A percentile compares a stretch with the other conserved stretches of the same genome.
Conservation (phyloP, 2,329 filamentous ascomycete species). For the Nigrospora sphaerica region DNA sequence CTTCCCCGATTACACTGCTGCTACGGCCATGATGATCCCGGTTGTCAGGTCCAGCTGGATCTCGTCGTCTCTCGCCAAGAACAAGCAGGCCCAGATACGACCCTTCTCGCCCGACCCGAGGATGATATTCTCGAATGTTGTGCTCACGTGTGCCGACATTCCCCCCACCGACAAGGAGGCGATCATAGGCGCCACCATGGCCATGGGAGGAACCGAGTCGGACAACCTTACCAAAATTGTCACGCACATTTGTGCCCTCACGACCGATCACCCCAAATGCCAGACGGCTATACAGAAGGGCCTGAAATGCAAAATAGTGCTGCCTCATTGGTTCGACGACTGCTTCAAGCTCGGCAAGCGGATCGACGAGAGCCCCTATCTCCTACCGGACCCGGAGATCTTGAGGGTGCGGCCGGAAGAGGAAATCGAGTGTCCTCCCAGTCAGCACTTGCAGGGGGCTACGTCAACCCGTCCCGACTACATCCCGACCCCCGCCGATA, state of each 20-base stretch:
- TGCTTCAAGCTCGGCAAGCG: conserved; percentile 88
- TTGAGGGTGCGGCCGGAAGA: conserved; percentile 53
- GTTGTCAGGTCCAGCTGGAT: conserved; percentile 83
- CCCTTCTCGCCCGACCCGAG: conserved; percentile 86
- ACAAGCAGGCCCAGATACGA: conserved; percentile 68
- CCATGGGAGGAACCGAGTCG: conserved; percentile 79
- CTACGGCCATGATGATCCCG: conserved; percentile 70
- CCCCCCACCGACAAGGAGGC: conserved; percentile 84
- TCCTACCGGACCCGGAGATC: conserved; percentile 79
- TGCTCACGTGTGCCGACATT: conserved; percentile 76
- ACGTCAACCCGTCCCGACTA: conserved; percentile 41
- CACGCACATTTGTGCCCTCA: conserved; percentile 84
- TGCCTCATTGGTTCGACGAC: conserved; percentile 98
- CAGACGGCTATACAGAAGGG: conserved; percentile 54
- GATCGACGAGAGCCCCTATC: conserved; percentile 83
- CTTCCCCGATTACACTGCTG: conserved; percentile 77
- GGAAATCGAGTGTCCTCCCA: conserved; percentile 47
- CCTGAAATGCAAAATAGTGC: conserved; percentile 70
- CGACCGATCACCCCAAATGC: conserved; percentile 67
- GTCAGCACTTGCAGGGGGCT: conserved; percentile 60
- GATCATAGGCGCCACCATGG: conserved; percentile 82
- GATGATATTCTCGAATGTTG: conserved; percentile 81
- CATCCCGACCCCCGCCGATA: conserved; percentile 33
- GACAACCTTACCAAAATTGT: conserved; percentile 64
- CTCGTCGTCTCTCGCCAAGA: conserved; percentile 58